These are phyloP conservation scores for Lablab purpureus DNA, from an alignment of 306 rosid species.

Conservation along the genomic window DNA sequence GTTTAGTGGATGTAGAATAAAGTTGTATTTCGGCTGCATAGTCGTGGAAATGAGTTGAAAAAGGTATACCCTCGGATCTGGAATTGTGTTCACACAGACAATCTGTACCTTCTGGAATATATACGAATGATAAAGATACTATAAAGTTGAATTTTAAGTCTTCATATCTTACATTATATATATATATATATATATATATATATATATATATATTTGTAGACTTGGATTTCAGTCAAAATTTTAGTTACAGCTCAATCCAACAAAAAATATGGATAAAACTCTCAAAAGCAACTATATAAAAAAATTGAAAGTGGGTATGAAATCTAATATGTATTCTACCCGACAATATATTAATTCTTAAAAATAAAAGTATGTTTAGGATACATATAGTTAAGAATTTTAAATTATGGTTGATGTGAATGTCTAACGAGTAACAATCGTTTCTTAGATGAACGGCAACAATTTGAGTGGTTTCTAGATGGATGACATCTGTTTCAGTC, in stretches of 20 bases:
- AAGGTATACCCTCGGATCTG: constrained; percentile 31
- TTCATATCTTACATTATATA: background rate
- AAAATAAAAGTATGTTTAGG: no score
- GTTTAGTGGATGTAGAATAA: constrained; percentile 40
- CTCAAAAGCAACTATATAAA: no score
- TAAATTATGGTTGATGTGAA: no score
- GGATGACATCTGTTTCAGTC: no score
- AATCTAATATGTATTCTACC: no score
- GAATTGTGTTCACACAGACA: background rate
- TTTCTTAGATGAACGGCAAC: no score
- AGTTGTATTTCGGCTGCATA: constrained; percentile 29
- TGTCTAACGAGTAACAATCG: background rate
- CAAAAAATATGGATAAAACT: no score
- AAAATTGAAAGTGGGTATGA: background rate
- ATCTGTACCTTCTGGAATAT: constrained; percentile 23
- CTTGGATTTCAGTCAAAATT: background rate
- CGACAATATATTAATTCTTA: no score
- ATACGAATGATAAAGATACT: background rate
- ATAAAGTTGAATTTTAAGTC: background rate
- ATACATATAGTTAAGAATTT: no score
- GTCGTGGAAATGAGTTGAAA: constrained; percentile 6
- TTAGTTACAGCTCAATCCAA: no score
- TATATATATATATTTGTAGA: background rate
- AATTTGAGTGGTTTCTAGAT: no score
- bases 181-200: no score